These are phyloP conservation scores for Mortierella hygrophila DNA, from an alignment of 192 early-diverging fungal genomes.

Conservation along the genomic window DNA sequence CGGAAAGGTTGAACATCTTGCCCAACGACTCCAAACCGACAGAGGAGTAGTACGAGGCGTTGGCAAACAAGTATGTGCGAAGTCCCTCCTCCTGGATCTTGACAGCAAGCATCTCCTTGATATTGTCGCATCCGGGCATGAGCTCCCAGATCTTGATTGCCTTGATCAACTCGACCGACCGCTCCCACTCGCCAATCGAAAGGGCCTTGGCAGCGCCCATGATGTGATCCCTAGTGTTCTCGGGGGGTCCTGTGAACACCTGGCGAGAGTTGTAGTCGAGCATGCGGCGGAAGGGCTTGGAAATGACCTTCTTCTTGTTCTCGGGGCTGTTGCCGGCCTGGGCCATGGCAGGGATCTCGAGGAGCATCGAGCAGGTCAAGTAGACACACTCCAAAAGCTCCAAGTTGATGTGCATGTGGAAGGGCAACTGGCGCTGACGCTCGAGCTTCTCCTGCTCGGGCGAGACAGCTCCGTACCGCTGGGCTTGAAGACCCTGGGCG, in stretches of 20 bases:
- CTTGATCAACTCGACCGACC: conserved; percentile 83
- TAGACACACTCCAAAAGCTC: conserved; percentile 98
- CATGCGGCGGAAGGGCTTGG: conserved; percentile 92
- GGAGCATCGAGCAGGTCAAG: conserved; percentile 94
- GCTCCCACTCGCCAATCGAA: conserved; percentile 94
- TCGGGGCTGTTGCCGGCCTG: conserved; percentile 69
- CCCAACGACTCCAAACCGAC: conserved; percentile 86
- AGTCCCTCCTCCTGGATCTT: conserved; percentile 98
- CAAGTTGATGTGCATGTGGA: conserved; percentile 99
- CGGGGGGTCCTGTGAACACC: conserved; percentile 94
- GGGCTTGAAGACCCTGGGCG: conserved; percentile 80
- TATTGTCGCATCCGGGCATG: conserved; percentile 82
- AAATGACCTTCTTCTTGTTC: conserved; percentile 81
- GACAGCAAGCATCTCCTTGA: conserved; percentile 89
- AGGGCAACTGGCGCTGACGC: conserved; percentile 96
- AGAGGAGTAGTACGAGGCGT: conserved; percentile 91
- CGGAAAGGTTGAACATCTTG: conserved; percentile 88
- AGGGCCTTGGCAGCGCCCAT: conserved; percentile 96
- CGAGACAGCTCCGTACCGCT: conserved; percentile 84
- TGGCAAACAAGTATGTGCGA: conserved; percentile 96
- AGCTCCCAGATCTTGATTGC: conserved; percentile 98
- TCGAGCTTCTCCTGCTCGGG: conserved; percentile 94
- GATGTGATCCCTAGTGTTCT: conserved; percentile 99
- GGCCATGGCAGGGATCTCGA: conserved; percentile 98
- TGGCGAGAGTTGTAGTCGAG: conserved; percentile 97